Evolutionary conservation across 306 rosid species (phyloP), one percentile per base, ranked within the genome.

Genomic region (Alnus rubra): DNA sequence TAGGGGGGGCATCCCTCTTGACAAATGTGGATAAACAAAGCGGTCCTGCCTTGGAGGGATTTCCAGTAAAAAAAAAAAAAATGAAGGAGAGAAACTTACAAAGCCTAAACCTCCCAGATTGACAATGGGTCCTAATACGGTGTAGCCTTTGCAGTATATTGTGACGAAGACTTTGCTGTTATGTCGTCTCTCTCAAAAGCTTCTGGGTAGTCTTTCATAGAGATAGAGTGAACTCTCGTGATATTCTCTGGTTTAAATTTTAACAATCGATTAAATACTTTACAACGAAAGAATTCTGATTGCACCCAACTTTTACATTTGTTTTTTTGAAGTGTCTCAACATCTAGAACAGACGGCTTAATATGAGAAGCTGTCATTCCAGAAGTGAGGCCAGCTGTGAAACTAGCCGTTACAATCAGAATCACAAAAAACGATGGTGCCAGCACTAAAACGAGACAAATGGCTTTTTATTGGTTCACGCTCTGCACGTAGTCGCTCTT

Each of bases 401-500:
- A 92, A 84, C 86, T 87, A 44, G 87, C 83, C 0, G 83, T 73
- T 2, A 87, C 78, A 42, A 88, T 76, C 9, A 89, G 83, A 62
- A 90, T 89, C 35, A 75, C 84, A 9, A 92, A 72, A 76, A 92
- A 50, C 96, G 92, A 90, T 15, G 92, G 93, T 19, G 88, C 88
- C 68, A 92, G 11, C 76, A 90, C 92, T n/a, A n/a, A 74, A 39
- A 78, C 86, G 73, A 54, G 93, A 91, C 85, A 84, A 74, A 48
- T 84, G 84, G 49, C 82, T 82, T 18, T 30, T 76, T 15, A 90
- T 73, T 59, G 78, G 84, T 51, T 91, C 96, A 3, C 81, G 91
- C 82, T 95, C 99, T 39, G 97, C 99, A 13, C 88, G 93, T 49
- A 95, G 82, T 78, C 81, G 89, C 82, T 91, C 98, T 82, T 93